Conservation (phyloP, 2,329 filamentous ascomycete species). For the Fusarium graminum region DNA sequence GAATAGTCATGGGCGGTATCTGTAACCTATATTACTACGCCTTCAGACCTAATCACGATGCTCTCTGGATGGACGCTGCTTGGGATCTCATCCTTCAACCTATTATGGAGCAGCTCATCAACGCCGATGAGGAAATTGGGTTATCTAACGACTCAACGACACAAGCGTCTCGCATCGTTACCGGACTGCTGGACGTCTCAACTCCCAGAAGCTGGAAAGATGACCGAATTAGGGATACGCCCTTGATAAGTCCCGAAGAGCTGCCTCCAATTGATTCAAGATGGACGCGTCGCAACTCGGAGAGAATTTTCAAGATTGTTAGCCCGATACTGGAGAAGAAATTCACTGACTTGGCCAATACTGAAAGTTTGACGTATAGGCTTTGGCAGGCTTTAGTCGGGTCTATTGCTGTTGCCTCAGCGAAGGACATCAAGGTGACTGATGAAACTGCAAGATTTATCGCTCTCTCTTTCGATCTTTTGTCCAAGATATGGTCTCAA, state of each 20-base stretch:
- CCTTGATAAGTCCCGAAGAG: constrained; percentile 75
- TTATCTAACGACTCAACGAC: constrained; percentile 64
- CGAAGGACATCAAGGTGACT: constrained; percentile 91
- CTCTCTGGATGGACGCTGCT: constrained; percentile 76
- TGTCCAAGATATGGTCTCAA: constrained; percentile 75
- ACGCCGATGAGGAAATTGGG: constrained; percentile 52
- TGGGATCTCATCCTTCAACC: constrained; percentile 82
- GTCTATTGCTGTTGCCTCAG: constrained; percentile 75
- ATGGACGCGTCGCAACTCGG: constrained; percentile 83
- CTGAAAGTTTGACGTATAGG: constrained; percentile 64
- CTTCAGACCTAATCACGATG: constrained; percentile 76
- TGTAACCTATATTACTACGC: constrained; percentile 87
- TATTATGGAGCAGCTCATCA: constrained; percentile 71
- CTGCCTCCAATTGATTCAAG: constrained; percentile 86
- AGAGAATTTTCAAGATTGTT: constrained; percentile 73
- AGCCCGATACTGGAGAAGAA: constrained; percentile 70
- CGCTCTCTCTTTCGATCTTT: constrained; percentile 75
- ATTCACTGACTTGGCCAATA: constrained; percentile 72
- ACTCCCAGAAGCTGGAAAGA: constrained; percentile 77
- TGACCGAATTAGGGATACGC: constrained; percentile 73
- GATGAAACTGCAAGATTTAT: constrained; percentile 85
- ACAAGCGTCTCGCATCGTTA: constrained; percentile 76
- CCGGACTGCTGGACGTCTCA: constrained; percentile 74
- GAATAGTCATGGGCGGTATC: constrained; percentile 74
- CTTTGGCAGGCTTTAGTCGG: constrained; percentile 74